Conservation (phyloP, 495 filamentous ascomycete genomes). For the Penicillium canescens region DNA sequence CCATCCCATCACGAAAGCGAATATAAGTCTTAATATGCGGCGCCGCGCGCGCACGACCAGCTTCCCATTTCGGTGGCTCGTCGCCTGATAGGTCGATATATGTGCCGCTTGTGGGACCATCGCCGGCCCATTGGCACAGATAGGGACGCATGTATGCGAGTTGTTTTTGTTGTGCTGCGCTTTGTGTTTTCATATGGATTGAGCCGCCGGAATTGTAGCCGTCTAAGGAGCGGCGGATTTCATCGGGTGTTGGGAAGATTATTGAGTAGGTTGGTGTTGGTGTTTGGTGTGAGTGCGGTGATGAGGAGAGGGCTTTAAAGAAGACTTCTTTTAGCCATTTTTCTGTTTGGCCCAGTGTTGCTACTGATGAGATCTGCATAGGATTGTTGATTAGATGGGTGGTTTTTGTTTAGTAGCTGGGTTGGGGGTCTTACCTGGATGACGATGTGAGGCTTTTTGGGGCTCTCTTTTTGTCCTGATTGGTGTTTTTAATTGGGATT, state of each 20-base stretch:
- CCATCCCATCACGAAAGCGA: conserved; percentile 57
- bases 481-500: conserved; percentile 34
- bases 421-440: conserved; percentile 51
- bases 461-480: background rate
- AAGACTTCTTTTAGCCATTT: conserved; percentile 73
- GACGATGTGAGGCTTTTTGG: conserved; percentile 57
- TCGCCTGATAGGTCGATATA: conserved; percentile 15
- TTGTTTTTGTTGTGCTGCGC: conserved; percentile 68
- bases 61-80: conserved; percentile 31
- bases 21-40: conserved; percentile 94
- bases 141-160: conserved; percentile 70
- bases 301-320: conserved; percentile 53
- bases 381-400: background rate
- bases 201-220: conserved; percentile 77
- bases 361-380: conserved; percentile 70
- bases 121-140: conserved; percentile 70
- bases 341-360: conserved; percentile 71
- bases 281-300: conserved; percentile 16
- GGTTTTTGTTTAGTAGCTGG: background rate
- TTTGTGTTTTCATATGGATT: conserved; percentile 79
- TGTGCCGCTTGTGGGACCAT: conserved; percentile 16
- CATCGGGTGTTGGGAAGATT: conserved; percentile 77
- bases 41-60: conserved; percentile 73
- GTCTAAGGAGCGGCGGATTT: conserved; percentile 76
- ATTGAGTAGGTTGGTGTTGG: conserved; percentile 49